Base-by-base conservation (phyloP, 805 yeast species). In the Candida tallmaniae region DNA sequence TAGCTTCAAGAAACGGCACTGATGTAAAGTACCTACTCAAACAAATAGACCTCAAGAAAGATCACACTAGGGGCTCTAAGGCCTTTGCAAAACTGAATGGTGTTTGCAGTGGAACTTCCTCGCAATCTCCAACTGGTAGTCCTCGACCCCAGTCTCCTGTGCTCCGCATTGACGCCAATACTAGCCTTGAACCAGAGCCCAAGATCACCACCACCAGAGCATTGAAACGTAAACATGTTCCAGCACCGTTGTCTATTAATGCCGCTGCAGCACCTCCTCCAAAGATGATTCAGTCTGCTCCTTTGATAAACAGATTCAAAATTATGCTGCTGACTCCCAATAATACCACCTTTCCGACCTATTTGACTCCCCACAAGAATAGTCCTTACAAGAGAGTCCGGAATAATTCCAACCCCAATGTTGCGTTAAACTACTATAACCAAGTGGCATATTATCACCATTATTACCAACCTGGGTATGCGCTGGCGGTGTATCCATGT, bases 201-300 rank as follows among this genome's bases (percentile, higher is more conserved):
- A 24, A 24, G 16, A n/a, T 14, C n/a, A 7, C 31, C 9, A 27
- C 43, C 5, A 26, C 31, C 4, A 34, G 58, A 41, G 43, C 65
- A 13, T 50, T 62, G 35, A 60, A 56, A 41, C 46, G 68, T 25
- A 46, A 48, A 16, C 59, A 58, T 35, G 43, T 58, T 11, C 68
- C 68, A 2, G 32, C 56, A 2, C 66, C 67, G 2, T 45, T 62
- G 24, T 40, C 40, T 29, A 49, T 58, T 20, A 39, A 38, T 22
- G 18, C 19, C n/a, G 13, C 18, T 8, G 21, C 41, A 9, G 23
- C 32, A 6, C 23, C 40, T n/a, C 28, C 41, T 4, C 29, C 36
- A 12, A 61, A 61, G 4, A 26, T 45, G 25, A 55, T 60, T 27
- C 62, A 57, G 24, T 60, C 65, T 13, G 67, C 67, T 4, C 67